phyloP scores from a whole-genome alignment of 371 early-diverging fungal species.

The Syncephalis fuscata region DNA sequence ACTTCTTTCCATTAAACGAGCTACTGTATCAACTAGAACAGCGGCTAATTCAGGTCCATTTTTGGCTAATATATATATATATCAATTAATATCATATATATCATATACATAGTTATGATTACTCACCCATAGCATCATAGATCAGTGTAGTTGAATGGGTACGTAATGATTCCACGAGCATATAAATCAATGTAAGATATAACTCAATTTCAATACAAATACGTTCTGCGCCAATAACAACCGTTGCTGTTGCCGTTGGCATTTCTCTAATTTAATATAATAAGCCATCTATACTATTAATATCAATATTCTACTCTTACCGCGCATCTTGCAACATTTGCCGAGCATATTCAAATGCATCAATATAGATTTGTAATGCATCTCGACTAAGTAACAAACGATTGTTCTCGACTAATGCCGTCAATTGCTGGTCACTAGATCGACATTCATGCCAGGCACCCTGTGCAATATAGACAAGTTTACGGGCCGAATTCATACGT shows the following conservation, averaged over 20 bases:
- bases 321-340: background rate
- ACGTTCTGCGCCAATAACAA: background rate
- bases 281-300: background rate
- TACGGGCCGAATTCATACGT: slow-evolving; percentile 20
- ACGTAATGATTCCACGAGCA: slow-evolving; percentile 27
- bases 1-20: slow-evolving; percentile 49
- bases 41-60: slow-evolving; percentile 30
- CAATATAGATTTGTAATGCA: slow-evolving; percentile 24
- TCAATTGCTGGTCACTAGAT: slow-evolving; percentile 14
- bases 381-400: slow-evolving; percentile 21
- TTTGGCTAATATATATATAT: slow-evolving; percentile 6
- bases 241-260: background rate
- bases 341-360: slow-evolving; percentile 21
- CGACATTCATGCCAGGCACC: slow-evolving; percentile 21
- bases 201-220: slow-evolving; percentile 26
- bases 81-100: background rate
- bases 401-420: slow-evolving; percentile 23
- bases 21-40: slow-evolving; percentile 41
- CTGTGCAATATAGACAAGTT: slow-evolving; percentile 34
- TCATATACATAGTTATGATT: too few species aligned
- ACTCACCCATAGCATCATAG: too few species aligned
- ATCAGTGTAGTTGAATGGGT: background rate
- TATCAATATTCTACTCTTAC: background rate
- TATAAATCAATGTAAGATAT: slow-evolving; percentile 34
- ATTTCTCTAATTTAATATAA: background rate